Conservation (phyloP, 805 yeast genomes). For the Cyberlindnera xylosilytica region DNA sequence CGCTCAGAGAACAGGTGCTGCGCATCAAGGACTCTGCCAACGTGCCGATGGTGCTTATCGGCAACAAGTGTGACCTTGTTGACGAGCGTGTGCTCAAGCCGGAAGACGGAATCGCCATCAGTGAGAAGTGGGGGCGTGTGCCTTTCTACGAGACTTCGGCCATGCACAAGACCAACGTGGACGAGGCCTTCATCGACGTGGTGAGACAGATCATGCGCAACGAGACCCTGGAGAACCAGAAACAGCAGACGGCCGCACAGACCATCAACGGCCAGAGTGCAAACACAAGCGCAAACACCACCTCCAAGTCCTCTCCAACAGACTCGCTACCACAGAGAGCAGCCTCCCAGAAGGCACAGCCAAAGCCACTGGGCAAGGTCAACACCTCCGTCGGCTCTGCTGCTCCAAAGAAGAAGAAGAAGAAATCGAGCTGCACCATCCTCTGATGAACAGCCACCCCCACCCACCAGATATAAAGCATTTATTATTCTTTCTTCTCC, state of each 20-base stretch:
- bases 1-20: slow-evolving; percentile 78
- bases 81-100: slow-evolving; percentile 73
- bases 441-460: slow-evolving; percentile 5
- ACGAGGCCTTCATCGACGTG: slow-evolving; percentile 84
- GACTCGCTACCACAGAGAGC: not conserved
- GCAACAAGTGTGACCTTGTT: slow-evolving; percentile 84
- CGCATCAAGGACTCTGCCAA: slow-evolving; percentile 72
- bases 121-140: slow-evolving; percentile 80
- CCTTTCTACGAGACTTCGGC: slow-evolving; percentile 95
- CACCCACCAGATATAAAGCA: no score
- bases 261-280: not conserved
- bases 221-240: slow-evolving; percentile 36
- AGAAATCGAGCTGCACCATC: slow-evolving; percentile 26
- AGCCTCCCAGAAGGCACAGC: slow-evolving; percentile 3
- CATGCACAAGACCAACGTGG: slow-evolving; percentile 83
- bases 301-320: slow-evolving; percentile 2
- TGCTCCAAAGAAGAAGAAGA: slow-evolving; percentile 26
- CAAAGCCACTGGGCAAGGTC: slow-evolving; percentile 21
- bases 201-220: slow-evolving; percentile 86
- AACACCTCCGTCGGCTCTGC: not conserved
- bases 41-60: slow-evolving; percentile 88
- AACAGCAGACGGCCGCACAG: slow-evolving; percentile 6
- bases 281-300: not conserved
- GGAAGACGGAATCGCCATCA: slow-evolving; percentile 78
- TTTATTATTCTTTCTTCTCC: no score